phyloP scores from a whole-genome alignment of 805 yeast genomes.

The Zygosaccharomyces siamensis region DNA sequence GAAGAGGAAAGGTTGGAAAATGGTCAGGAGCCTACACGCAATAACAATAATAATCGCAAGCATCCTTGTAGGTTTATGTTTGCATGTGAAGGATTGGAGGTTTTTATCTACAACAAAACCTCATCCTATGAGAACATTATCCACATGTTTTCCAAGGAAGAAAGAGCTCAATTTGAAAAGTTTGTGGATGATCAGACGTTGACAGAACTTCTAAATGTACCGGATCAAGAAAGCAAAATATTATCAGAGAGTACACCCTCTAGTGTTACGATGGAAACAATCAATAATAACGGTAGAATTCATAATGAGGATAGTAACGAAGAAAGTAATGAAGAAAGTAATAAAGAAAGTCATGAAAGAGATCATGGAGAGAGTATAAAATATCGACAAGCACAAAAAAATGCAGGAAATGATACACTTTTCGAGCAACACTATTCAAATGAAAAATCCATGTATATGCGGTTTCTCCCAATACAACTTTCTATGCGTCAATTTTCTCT shows the following conservation, averaged over 20 bases:
- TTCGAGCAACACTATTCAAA: conserved; percentile 11
- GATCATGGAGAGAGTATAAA: background rate
- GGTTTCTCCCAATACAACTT: conserved; percentile 58
- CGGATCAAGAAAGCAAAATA: conserved; percentile 9
- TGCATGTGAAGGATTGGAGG: conserved; percentile 70
- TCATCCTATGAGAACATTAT: conserved; percentile 67
- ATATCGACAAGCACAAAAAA: conserved; percentile 5
- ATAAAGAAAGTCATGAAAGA: background rate
- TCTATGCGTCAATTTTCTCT: conserved; percentile 61
- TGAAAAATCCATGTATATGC: conserved; percentile 24
- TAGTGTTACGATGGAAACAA: conserved; percentile 4
- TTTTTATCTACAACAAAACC: conserved; percentile 77
- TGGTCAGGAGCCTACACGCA: conserved; percentile 12
- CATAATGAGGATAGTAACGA: background rate
- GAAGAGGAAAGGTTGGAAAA: conserved; percentile 11
- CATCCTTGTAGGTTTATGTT: conserved; percentile 56
- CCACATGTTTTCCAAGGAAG: conserved; percentile 31
- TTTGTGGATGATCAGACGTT: conserved; percentile 21
- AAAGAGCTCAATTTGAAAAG: conserved; percentile 19
- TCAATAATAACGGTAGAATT: background rate
- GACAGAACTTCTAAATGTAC: conserved; percentile 14
- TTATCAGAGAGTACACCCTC: conserved; percentile 12
- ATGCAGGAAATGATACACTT: conserved; percentile 16
- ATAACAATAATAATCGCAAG: conserved; percentile 37
- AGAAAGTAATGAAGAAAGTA: background rate